Evolutionary conservation across 2,329 filamentous ascomycete genomes (phyloP), one percentile per base, ranked within the genome.

Genomic region (Penicillium thymicola): DNA sequence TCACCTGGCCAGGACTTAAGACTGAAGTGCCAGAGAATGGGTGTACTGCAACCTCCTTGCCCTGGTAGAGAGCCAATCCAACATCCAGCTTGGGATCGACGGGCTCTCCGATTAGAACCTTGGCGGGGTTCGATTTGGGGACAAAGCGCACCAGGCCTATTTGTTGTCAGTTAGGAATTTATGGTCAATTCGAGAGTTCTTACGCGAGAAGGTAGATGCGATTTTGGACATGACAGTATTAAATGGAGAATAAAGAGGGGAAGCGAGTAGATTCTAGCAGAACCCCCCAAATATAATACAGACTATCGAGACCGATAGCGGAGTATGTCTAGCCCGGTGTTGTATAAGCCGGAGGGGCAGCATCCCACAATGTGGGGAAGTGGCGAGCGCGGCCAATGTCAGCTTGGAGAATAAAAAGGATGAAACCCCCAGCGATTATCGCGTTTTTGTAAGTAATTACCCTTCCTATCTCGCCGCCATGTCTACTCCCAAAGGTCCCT

Each of bases 91-190:
- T 69, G 23, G 75, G 69, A 58, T 83, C 78, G 34, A 78, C 71
- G 2, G 84, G 84, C 64, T 86, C 79, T 34, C 83, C 84, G 63
- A 86, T 81, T 46, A 84, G 72, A 51, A 83, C 67, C 59, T 78
- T 79, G 57, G 73, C 70, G 37, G 75, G 68, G 46, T 81, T 78
- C 5, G 77, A 79, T 65, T 79, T 81, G 51, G 84, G 81, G 18
- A 81, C 69, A 64, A 86, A 86, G 51, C 84, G 82, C 62, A 85
- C 82, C 56, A 86, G 79, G 69, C 83, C 83, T 85, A 51, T n/a
- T 37, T 32, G 25, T 7, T 51, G 41, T 64, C 47, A 63, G 51
- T 10, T 32, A 40, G 4, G 36, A 5, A 43, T 40, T 44, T 18
- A 13, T 5, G 8, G 6, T 28, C 14, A 9, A 30, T 23, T 23